phyloP scores from a whole-genome alignment of 306 rosid species.

The Quercus gilva region DNA sequence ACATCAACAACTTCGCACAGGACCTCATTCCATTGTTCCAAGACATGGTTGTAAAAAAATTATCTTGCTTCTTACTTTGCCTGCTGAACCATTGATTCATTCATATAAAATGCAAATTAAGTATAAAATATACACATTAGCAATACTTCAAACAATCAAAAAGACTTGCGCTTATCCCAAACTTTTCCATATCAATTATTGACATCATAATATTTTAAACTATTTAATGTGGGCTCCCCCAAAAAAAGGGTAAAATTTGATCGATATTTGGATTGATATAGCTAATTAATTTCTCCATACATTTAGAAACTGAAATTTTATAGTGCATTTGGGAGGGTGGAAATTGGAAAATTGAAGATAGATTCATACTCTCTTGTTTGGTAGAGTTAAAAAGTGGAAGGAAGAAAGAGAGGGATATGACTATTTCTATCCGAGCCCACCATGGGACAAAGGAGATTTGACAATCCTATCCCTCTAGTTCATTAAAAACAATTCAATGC shows the following conservation, averaged over 20 bases:
- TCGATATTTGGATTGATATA: not conserved
- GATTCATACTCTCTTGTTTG: too few relatives aligned
- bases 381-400: too few relatives aligned
- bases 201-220: not conserved
- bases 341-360: too few relatives aligned
- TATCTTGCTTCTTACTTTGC: not conserved
- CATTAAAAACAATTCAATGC: too few relatives aligned
- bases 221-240: not conserved
- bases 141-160: not conserved
- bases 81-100: not conserved
- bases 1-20: constrained; percentile 26
- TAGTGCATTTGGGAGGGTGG: not conserved
- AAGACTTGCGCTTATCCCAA: not conserved
- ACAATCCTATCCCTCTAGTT: too few relatives aligned
- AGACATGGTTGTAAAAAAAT: constrained; percentile 9
- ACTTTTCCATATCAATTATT: not conserved
- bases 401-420: too few relatives aligned
- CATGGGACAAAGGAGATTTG: too few relatives aligned
- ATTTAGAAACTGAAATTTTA: not conserved
- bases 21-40: constrained; percentile 20
- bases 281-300: not conserved
- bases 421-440: too few relatives aligned
- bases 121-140: not conserved
- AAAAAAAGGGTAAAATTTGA: not conserved
- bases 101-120: not conserved